Conservation (phyloP, 108 stramenopile species). For the Cyclotella baltica region DNA sequence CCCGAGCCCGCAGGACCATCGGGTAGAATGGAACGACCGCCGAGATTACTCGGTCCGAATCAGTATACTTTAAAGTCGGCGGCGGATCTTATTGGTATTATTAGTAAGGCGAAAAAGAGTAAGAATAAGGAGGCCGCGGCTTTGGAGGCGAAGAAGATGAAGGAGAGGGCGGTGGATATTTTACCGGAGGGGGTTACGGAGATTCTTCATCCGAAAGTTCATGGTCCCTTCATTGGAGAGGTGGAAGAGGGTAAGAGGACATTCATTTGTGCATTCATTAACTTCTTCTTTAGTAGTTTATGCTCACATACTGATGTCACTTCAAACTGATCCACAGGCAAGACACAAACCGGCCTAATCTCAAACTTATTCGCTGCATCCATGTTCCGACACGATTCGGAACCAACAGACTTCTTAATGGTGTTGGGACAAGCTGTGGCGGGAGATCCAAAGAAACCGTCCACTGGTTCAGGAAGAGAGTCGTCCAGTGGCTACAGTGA, state of each 20-base stretch:
- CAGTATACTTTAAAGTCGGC: constrained; percentile 57
- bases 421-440: constrained; percentile 63
- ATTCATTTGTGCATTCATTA: too few species aligned
- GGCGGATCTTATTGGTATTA: constrained; percentile 81
- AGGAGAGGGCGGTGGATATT: constrained; percentile 61
- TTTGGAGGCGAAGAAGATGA: constrained; percentile 59
- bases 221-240: constrained; percentile 90
- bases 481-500: constrained; percentile 45
- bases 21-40: constrained; percentile 59
- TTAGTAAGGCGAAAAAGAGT: constrained; percentile 60
- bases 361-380: constrained; percentile 90
- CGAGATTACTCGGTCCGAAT: constrained; percentile 71
- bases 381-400: constrained; percentile 80
- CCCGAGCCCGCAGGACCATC: constrained; percentile 34
- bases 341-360: constrained; percentile 79
- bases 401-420: constrained; percentile 90
- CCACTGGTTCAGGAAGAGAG: constrained; percentile 7
- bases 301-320: too few species aligned
- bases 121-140: constrained; percentile 50
- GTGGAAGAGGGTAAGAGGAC: too few species aligned
- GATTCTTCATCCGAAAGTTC: constrained; percentile 80
- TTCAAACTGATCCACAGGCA: too few species aligned
- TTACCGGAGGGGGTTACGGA: constrained; percentile 91
- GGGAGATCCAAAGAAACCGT: neutral
- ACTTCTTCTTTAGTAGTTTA: too few species aligned